These are phyloP conservation scores for Amanita subjunquillea DNA, from an alignment of 768 basidiomycete species.

Conservation along the genomic window DNA sequence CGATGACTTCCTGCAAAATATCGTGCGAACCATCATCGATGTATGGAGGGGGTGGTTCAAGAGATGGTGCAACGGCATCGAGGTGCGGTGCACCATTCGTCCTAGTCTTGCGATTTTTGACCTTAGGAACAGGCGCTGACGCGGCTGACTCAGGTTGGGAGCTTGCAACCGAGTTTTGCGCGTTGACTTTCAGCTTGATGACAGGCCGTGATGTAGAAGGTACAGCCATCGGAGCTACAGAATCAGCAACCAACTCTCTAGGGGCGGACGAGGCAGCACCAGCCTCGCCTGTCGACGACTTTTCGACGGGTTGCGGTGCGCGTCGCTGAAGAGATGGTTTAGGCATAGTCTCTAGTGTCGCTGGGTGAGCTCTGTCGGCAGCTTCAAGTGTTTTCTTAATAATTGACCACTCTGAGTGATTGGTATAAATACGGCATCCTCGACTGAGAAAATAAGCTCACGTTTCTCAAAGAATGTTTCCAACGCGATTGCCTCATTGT, in stretches of 20 bases:
- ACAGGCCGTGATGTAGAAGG: conserved; percentile 35
- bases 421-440: neutral
- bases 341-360: conserved; percentile 13
- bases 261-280: conserved; percentile 2
- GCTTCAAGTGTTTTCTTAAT: conserved; percentile 77
- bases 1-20: conserved; percentile 71
- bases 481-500: conserved; percentile 64
- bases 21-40: conserved; percentile 79
- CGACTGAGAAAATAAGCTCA: conserved; percentile 25
- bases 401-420: conserved; percentile 69
- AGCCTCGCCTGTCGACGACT: conserved; percentile 6
- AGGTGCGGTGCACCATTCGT: conserved; percentile 20
- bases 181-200: conserved; percentile 60
- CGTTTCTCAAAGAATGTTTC: conserved; percentile 83
- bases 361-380: conserved; percentile 38
- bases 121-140: conserved; percentile 20
- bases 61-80: conserved; percentile 22
- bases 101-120: conserved; percentile 33
- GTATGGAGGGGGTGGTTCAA: conserved; percentile 57
- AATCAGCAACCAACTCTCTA: neutral
- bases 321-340: conserved; percentile 19
- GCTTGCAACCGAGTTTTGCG: conserved; percentile 19
- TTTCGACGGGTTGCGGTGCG: conserved; percentile 27
- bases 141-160: conserved; percentile 18
- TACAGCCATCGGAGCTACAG: conserved; percentile 14